phyloP scores from a whole-genome alignment of 495 filamentous ascomycete species.

The Penicillium atrosanguineum region DNA sequence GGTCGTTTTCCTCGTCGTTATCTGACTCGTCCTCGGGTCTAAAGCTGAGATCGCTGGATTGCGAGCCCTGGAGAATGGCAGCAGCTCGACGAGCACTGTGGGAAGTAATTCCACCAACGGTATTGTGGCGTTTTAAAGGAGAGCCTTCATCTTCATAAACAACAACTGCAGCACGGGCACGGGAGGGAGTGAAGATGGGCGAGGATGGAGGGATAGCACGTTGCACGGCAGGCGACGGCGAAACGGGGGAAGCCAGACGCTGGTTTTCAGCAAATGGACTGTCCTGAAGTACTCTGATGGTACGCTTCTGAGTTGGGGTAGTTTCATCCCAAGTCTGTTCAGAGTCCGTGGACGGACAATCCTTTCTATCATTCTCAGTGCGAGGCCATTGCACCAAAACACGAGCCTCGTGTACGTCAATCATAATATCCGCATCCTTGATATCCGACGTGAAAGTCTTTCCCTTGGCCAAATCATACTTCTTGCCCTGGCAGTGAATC shows the following conservation, averaged over 20 bases:
- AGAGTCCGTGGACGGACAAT: conserved; percentile 58
- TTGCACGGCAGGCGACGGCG: conserved; percentile 64
- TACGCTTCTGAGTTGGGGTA: conserved; percentile 36
- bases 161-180: conserved; percentile 49
- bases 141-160: conserved; percentile 60
- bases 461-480: conserved; percentile 81
- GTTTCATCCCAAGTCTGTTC: conserved; percentile 68
- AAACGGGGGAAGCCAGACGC: conserved; percentile 67
- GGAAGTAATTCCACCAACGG: conserved; percentile 23
- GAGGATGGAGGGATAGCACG: conserved; percentile 44
- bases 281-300: conserved; percentile 37
- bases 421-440: conserved; percentile 86
- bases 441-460: conserved; percentile 90
- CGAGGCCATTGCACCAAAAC: conserved; percentile 86
- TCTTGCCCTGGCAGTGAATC: conserved; percentile 85
- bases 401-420: conserved; percentile 90
- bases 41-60: conserved; percentile 53
- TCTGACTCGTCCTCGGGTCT: conserved; percentile 66
- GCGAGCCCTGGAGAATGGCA: conserved; percentile 37
- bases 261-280: conserved; percentile 66
- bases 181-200: conserved; percentile 38
- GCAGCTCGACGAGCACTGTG: conserved; percentile 27
- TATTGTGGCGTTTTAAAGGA: conserved; percentile 35
- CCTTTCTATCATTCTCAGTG: conserved; percentile 49
- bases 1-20: conserved; percentile 89